Evolutionary conservation across 441 rosid species (phyloP).

Genomic region (Adansonia madagascariensis): DNA sequence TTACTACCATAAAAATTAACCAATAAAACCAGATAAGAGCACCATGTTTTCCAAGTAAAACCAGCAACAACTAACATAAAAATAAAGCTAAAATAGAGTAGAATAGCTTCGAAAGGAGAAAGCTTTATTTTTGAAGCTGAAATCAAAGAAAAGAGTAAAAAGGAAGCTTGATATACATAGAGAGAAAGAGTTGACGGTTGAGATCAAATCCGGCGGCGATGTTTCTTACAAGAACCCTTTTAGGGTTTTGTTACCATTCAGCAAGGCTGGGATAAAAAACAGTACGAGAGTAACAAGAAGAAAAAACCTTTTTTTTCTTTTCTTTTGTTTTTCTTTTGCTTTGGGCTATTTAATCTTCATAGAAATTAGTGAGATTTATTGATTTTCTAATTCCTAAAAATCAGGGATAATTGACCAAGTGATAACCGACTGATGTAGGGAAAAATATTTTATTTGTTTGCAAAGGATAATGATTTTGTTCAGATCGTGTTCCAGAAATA

Average conservation of each 20-base stretch:
- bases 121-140: slow-evolving; percentile 20
- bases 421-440: slow-evolving; percentile 44
- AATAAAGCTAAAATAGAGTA: slow-evolving; percentile 9
- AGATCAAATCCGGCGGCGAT: slow-evolving; percentile 78
- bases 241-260: slow-evolving; percentile 69
- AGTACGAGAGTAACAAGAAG: slow-evolving; percentile 19
- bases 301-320: neutral
- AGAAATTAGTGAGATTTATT: neutral
- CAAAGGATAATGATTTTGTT: slow-evolving; percentile 28
- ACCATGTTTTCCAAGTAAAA: slow-evolving; percentile 33
- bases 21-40: slow-evolving; percentile 15
- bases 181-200: slow-evolving; percentile 43
- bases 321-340: neutral
- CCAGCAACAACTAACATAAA: neutral
- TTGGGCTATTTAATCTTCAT: neutral
- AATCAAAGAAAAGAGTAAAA: slow-evolving; percentile 21
- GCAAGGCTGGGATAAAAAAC: slow-evolving; percentile 38
- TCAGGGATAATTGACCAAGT: slow-evolving; percentile 48
- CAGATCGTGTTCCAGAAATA: slow-evolving; percentile 32
- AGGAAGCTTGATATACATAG: slow-evolving; percentile 19
- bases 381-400: slow-evolving; percentile 27
- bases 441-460: neutral
- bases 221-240: slow-evolving; percentile 72
- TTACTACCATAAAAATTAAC: slow-evolving; percentile 1
- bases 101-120: slow-evolving; percentile 31